Base-by-base conservation (phyloP, 352 stramenopile genomes). In the Ophiocytium majus region DNA sequence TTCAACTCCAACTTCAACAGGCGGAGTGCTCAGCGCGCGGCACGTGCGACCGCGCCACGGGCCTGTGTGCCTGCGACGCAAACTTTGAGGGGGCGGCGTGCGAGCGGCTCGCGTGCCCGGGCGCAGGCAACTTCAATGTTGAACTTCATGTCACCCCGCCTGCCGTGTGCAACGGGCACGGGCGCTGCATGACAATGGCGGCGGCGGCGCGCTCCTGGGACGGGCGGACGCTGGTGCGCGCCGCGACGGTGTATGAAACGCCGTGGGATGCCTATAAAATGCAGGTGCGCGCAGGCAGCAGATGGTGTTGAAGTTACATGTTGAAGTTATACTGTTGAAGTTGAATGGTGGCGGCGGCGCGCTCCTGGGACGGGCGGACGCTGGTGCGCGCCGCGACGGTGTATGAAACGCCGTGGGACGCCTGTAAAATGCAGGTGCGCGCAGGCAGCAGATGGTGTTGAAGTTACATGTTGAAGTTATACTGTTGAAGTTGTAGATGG, bases 251-350 rank as follows among this genome's bases (percentile, higher is more conserved):
- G 0, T 96, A 96, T 85, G 57, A 14, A 0, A 85, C 76, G 9
- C 92, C 95, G 28, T 98, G 95, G 94, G 96, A 98, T 86, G 92
- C 90, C n/a, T 88, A 91, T 50, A 98, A 97, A 91, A 92, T 97
- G 80, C 94, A 97, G 64, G 64, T 76, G 34, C 5, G 43, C 43
- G 43, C 43, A 57, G 5, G 43, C 14, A 5, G 43, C 43, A 14
- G 5, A 5, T 57, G 43, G 14, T 57, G 14, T 57, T 14, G 43
- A 57, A 57, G n/a, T n/a, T 57, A 14, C 43, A 57, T 14, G 5
- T 57, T 57, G 5, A 57, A 57, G 5, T 57, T 14, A n/a, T n/a
- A n/a, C n/a, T n/a, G n/a, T n/a, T n/a, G n/a, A n/a, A n/a, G n/a
- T n/a, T n/a, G n/a, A 0, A 95, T 97, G 90, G 82, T 89, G 28